Percentiles rank a stretch among this genome's conserved stretches.
Evolutionary conservation across 768 basidiomycete genomes (phyloP).

Genomic region (Pisolithus sp.): DNA sequence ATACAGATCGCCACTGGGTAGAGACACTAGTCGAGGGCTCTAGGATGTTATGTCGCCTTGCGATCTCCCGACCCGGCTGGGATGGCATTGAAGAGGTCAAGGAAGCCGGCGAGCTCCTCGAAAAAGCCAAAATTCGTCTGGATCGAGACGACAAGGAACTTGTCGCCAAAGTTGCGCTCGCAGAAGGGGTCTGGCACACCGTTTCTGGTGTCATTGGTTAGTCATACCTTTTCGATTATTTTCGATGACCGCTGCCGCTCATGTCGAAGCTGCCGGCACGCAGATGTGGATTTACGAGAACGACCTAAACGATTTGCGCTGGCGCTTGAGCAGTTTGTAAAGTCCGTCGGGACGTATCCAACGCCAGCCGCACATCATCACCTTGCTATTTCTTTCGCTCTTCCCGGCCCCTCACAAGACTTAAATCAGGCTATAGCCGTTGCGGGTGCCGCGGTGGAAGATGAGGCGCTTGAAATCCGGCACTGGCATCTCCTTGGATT

Average conservation of each 20-base stretch:
- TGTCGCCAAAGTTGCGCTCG: constrained; percentile 53
- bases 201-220: constrained; percentile 66
- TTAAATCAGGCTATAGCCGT: constrained; percentile 60
- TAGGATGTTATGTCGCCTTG: constrained; percentile 63
- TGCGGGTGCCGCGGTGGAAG: constrained; percentile 69
- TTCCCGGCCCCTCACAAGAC: constrained; percentile 57
- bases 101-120: constrained; percentile 57
- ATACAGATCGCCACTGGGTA: constrained; percentile 69
- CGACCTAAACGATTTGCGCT: constrained; percentile 54
- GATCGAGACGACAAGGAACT: constrained; percentile 44
- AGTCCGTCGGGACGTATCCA: constrained; percentile 42
- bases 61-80: constrained; percentile 27
- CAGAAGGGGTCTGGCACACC: constrained; percentile 68
- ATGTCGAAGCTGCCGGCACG: not conserved
- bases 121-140: constrained; percentile 53
- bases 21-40: constrained; percentile 72
- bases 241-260: not conserved
- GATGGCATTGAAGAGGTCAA: constrained; percentile 51
- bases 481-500: constrained; percentile 92
- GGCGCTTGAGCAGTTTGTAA: constrained; percentile 46
- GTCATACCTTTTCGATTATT: constrained; percentile 3
- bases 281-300: constrained; percentile 61
- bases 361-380: constrained; percentile 66
- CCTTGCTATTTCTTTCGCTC: constrained; percentile 68
- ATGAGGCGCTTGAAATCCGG: constrained; percentile 53